Evolutionary conservation across 257 asterid species (phyloP), one percentile per base, ranked within the genome.

Genomic region (Plantago major): DNA sequence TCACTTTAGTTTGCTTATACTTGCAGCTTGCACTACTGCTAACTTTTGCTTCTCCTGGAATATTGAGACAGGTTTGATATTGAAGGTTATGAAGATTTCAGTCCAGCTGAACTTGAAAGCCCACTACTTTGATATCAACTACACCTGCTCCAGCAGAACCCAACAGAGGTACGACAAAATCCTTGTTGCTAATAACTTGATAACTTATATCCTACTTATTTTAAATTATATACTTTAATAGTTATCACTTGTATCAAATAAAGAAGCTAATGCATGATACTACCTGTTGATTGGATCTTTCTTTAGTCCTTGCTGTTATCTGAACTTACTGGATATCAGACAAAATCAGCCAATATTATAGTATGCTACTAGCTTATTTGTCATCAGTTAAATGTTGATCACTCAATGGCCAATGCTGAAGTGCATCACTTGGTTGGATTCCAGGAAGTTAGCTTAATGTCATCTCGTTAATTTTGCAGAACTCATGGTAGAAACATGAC

Each of bases 401-500:
- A n/a, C n/a, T n/a, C n/a, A n/a, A n/a, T n/a, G n/a, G n/a, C n/a
- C n/a, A n/a, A n/a, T n/a, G n/a, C 37, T 45, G 40, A 42, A 55
- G 30, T 46, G 15, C 48, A 33, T 51, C 48, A 58, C 50, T 51
- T 46, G 10, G 11, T 22, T 50, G 37, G 19, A 42, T 63, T 65
- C 49, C 53, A 9, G 19, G n/a, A 17, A 49, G 17, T 61, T 64
- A 11, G 53, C 46, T 62, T 22, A 51, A 33, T 33, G 26, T 45
- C 48, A 63, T 66, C 53, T 42, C 46, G 43, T 56, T 43, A 13
- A 44, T 60, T 64, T 48, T 66, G 78, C 85, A 92, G 97, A 87
- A 37, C 76, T 73, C 42, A 14, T 92, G 76, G 74, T 84, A 43
- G 99, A 92, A 78, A 86, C 97, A 46, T 97, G 88, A 70, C 94